These are phyloP conservation scores for Stentor roeselii DNA, from an alignment of 73 alveolate genomes.

Conservation along the genomic window DNA sequence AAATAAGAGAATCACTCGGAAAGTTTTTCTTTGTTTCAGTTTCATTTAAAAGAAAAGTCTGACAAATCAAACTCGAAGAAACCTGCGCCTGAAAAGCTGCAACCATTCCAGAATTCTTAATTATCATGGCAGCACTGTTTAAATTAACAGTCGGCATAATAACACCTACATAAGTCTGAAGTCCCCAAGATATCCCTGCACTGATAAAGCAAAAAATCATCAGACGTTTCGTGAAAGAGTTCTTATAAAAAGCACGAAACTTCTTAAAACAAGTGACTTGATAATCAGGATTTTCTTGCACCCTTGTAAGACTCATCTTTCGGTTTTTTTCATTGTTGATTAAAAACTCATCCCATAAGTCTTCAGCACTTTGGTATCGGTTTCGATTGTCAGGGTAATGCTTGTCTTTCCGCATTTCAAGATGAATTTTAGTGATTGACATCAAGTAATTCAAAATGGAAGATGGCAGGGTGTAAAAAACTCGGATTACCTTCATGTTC, in stretches of 20 bases:
- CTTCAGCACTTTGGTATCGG: conserved; percentile 16
- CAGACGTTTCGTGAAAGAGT: neutral
- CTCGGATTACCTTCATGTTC: neutral
- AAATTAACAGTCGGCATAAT: neutral
- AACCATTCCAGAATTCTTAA: neutral
- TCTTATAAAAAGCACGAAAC: neutral
- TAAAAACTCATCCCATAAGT: neutral
- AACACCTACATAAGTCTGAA: neutral
- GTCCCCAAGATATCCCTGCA: conserved; percentile 8
- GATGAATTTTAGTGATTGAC: neutral
- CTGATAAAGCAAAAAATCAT: neutral
- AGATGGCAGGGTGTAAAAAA: conserved; percentile 7
- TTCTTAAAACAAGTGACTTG: neutral
- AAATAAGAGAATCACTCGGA: neutral
- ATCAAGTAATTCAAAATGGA: neutral
- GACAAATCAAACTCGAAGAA: neutral
- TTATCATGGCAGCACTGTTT: neutral
- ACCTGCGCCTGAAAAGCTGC: neutral
- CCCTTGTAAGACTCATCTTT: neutral
- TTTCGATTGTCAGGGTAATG: neutral
- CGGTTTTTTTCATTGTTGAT: neutral
- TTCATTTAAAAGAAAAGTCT: neutral
- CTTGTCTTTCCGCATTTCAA: conserved; percentile 17
- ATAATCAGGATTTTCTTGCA: neutral
- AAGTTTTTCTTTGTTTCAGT: neutral